Base-by-base conservation (phyloP, 805 yeast species). In the Spencermartinsiella europaea region DNA sequence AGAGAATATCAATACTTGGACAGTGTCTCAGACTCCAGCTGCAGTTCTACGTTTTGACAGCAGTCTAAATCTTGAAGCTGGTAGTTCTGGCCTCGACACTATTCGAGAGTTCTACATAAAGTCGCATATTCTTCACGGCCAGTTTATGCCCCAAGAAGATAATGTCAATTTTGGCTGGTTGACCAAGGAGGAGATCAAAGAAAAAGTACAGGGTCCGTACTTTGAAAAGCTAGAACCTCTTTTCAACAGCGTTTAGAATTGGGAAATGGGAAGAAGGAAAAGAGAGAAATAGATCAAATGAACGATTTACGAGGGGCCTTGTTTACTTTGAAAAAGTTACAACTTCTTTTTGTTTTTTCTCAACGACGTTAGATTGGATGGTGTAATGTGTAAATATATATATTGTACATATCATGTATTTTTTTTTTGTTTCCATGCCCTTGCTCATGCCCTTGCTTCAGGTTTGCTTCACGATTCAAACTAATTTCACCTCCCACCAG, bases 21-120 rank as follows among this genome's bases (percentile, higher is more conserved):
- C 85, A 17, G 95, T 93, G n/a, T 88, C 98, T 20, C 79, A 78
- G 47, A 84, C 84, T 3, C 98, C 99, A 35, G 83, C 90, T 36
- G 89, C 82, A 38, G 79, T 83, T 1, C 60, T 83, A 51, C 72
- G 77, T 54, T 74, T 70, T 51, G 42, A 55, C 12, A 44, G 51
- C 10, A 49, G 56, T 5, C 55, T 48, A 12, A 55, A 27, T 10
- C 15, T 19, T 10, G 14, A 61, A 1, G 21, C 57, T 21, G 61
- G 61, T 14, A 46, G 53, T 5, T 17, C 51, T 15, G 21, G 58
- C 2, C 62, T 54, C 8, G 57, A 49, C 2, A 58, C 59, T 5
- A 47, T 53, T 12, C 73, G 78, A 57, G 91, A 85, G 57, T 93
- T 81, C 61, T 71, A 85, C 57, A 78, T 93, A 57, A 88, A 87